Base-by-base conservation (phyloP, 2,329 filamentous ascomycete genomes). In the Talaromyces sp. region DNA sequence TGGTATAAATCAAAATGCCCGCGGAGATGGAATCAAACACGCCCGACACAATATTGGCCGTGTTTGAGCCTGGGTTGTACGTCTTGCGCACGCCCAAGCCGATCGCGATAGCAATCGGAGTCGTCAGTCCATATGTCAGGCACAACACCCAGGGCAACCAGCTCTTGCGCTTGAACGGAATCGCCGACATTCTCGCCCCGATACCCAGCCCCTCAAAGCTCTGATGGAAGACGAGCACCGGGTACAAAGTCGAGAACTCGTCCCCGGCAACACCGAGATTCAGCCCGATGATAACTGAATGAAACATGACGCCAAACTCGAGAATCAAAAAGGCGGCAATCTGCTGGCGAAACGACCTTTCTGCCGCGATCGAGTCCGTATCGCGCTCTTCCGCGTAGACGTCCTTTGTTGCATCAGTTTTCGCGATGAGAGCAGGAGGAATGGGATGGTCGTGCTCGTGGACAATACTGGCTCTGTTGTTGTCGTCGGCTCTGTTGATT, bases 201-300 rank as follows among this genome's bases (percentile, higher is more conserved):
- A 87, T 83, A 70, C 84, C 85, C 0, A 87, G 79, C 56, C 85
- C 84, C 65, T 87, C 85, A 61, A 87, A 87, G 11, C 82, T 80
- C 67, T 87, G 85, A 65, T 87, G 85, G 73, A 87, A 87, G 59
- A 86, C 80, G 1, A 88, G 76, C 43, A 86, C 84, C 2, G 82
- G 80, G 68, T 86, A 85, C 1, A 87, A 76, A 0, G 82, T 81
- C 32, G 75, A 70, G 72, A 87, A 87, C 53, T 86, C 84, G 0
- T 79, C 71, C 26, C 83, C 81, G 0, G 81, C 78, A n/a, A 85
- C 83, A 9, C 82, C 85, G 10, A 87, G 75, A 58, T 84, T 87
- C 58, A 87, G 77, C 1, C 85, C 85, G 62, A 87, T 86, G 69
- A 87, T 85, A 55, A 87, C 80, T 3, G 81, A 84, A 73, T 87